Evolutionary conservation across 768 basidiomycete species (phyloP).

Genomic region (Leccinum boreale): DNA sequence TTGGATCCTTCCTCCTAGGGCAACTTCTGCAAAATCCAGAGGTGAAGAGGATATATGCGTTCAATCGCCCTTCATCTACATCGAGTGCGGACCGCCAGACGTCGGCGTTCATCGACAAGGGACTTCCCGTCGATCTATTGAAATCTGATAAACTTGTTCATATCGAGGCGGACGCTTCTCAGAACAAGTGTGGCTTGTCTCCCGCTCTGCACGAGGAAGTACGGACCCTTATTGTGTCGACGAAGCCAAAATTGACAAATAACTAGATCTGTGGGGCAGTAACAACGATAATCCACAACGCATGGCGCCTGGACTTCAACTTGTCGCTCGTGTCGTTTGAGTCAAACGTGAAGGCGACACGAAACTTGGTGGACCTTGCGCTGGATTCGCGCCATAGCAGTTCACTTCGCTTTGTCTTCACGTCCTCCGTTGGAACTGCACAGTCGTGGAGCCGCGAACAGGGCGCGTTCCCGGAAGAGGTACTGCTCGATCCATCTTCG

Average conservation of each 20-base stretch:
- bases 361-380: conserved; percentile 32
- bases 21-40: conserved; percentile 20
- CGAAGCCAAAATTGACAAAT: background rate
- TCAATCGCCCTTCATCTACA: conserved; percentile 27
- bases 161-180: conserved; percentile 36
- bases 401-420: conserved; percentile 23
- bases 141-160: conserved; percentile 31
- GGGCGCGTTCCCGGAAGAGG: conserved; percentile 30
- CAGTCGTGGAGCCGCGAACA: conserved; percentile 22
- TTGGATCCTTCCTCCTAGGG: conserved; percentile 37
- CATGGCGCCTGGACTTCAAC: conserved; percentile 38
- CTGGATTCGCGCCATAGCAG: conserved; percentile 26
- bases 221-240: background rate
- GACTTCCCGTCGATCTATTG: conserved; percentile 29
- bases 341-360: conserved; percentile 31
- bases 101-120: conserved; percentile 33
- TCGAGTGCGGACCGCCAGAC: conserved; percentile 27
- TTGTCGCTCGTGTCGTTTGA: conserved; percentile 36
- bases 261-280: conserved; percentile 20
- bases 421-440: conserved; percentile 21
- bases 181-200: conserved; percentile 28
- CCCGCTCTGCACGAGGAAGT: conserved; percentile 30
- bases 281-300: conserved; percentile 28
- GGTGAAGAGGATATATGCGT: conserved; percentile 30
- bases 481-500: conserved; percentile 24